Evolutionary conservation across 768 basidiomycete species (phyloP).

Genomic region (Lactarius hatsudake): DNA sequence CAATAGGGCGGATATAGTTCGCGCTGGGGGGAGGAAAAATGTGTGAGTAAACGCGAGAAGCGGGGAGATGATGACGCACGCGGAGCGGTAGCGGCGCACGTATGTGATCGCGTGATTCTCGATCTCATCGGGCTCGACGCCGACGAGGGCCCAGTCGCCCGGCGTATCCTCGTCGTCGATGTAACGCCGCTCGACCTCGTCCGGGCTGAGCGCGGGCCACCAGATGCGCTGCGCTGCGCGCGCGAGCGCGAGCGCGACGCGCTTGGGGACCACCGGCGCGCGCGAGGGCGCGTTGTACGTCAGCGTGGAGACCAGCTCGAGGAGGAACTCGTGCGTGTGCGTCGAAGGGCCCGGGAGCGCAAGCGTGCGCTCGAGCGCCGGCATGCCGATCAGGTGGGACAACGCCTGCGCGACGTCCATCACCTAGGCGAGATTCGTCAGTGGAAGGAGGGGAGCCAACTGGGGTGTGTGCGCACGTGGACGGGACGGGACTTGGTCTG

Average conservation of each 20-base stretch:
- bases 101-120: slow-evolving; percentile 89
- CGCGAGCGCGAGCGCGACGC: slow-evolving; percentile 61
- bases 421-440: slow-evolving; percentile 49
- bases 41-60: neutral
- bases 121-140: slow-evolving; percentile 77
- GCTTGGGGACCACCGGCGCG: slow-evolving; percentile 75
- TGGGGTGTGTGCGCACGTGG: slow-evolving; percentile 55
- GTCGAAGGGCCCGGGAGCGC: slow-evolving; percentile 87
- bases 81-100: slow-evolving; percentile 82
- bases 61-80: slow-evolving; percentile 56
- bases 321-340: slow-evolving; percentile 76
- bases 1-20: slow-evolving; percentile 27
- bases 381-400: slow-evolving; percentile 64
- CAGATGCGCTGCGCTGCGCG: slow-evolving; percentile 65
- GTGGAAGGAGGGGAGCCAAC: neutral
- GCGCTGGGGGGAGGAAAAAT: slow-evolving; percentile 2
- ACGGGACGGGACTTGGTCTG: slow-evolving; percentile 86
- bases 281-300: slow-evolving; percentile 73
- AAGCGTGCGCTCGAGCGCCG: slow-evolving; percentile 63
- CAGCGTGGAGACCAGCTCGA: slow-evolving; percentile 74
- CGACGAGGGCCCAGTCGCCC: slow-evolving; percentile 83
- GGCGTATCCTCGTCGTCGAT: slow-evolving; percentile 73
- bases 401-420: slow-evolving; percentile 93
- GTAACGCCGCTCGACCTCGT: slow-evolving; percentile 86
- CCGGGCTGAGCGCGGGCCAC: slow-evolving; percentile 92